Evolutionary conservation across 164 flowering plant species (phyloP).

Genomic region (Nymphaea thermarum): DNA sequence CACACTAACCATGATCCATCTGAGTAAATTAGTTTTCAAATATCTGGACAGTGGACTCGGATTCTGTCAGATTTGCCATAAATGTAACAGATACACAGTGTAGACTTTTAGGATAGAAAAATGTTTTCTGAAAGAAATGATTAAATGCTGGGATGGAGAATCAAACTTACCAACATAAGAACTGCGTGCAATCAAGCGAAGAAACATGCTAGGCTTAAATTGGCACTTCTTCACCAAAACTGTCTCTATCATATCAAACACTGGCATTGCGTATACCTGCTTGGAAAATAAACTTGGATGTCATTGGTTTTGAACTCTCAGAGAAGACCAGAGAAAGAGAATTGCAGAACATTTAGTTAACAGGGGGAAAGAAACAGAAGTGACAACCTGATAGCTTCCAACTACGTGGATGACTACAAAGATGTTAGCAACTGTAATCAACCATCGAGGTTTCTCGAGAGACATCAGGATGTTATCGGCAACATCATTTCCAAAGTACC

Average conservation of each 20-base stretch:
- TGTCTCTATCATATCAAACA: neutral
- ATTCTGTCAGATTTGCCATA: too few relatives aligned
- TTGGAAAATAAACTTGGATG: neutral
- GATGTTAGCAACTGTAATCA: neutral
- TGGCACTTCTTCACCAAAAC: neutral
- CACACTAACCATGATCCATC: too few relatives aligned
- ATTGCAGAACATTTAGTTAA: neutral
- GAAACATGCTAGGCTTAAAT: neutral
- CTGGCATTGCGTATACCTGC: neutral
- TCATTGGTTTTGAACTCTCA: neutral
- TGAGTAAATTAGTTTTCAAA: too few relatives aligned
- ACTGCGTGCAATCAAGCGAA: neutral
- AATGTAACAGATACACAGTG: too few relatives aligned
- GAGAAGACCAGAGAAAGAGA: neutral
- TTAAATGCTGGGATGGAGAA: neutral
- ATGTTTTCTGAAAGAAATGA: too few relatives aligned
- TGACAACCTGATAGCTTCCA: neutral
- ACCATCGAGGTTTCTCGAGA: neutral
- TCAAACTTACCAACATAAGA: neutral
- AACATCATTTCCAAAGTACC: neutral
- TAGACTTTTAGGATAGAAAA: too few relatives aligned
- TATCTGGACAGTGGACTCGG: too few relatives aligned
- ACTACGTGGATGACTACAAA: neutral
- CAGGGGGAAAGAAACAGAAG: neutral
- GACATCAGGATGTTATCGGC: neutral